Percentiles rank a stretch among this genome's conserved stretches.
Conservation (phyloP, 176 grass and related monocot species). For the Cenchrus fungigraminus region DNA sequence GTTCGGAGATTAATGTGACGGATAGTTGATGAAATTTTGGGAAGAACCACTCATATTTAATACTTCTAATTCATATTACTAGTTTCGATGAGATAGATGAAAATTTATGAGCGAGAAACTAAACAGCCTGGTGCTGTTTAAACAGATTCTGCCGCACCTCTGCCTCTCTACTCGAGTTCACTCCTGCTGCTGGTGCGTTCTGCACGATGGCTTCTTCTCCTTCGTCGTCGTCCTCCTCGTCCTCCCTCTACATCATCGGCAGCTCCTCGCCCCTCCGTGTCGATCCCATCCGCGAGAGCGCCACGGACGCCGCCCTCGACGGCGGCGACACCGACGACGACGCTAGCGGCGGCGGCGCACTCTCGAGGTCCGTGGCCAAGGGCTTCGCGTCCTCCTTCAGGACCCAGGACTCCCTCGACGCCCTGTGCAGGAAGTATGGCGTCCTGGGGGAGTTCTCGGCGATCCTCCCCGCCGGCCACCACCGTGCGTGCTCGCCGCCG, state of each 20-base stretch:
- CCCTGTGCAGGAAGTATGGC: neutral
- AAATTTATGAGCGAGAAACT: too few species aligned
- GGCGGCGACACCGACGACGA: neutral
- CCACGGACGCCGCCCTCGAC: neutral
- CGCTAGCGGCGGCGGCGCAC: neutral
- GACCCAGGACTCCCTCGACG: neutral
- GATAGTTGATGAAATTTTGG: too few species aligned
- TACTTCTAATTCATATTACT: too few species aligned
- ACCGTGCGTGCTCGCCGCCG: conserved; percentile 24
- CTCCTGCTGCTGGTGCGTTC: neutral
- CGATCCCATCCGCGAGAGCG: neutral
- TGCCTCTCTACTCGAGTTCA: too few species aligned
- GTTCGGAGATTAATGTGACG: too few species aligned
- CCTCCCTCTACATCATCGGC: conserved; percentile 9
- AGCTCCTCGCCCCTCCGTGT: neutral
- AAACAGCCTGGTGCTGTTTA: too few species aligned
- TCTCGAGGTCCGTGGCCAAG: neutral
- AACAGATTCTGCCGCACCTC: too few species aligned
- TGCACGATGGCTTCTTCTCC: neutral
- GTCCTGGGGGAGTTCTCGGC: neutral
- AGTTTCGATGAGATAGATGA: too few species aligned
- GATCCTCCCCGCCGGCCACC: neutral
- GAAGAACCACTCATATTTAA: too few species aligned
- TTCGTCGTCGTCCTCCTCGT: neutral
- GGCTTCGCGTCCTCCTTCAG: neutral